phyloP scores from a whole-genome alignment of 306 rosid genomes.

The Castanopsis chinensis region DNA sequence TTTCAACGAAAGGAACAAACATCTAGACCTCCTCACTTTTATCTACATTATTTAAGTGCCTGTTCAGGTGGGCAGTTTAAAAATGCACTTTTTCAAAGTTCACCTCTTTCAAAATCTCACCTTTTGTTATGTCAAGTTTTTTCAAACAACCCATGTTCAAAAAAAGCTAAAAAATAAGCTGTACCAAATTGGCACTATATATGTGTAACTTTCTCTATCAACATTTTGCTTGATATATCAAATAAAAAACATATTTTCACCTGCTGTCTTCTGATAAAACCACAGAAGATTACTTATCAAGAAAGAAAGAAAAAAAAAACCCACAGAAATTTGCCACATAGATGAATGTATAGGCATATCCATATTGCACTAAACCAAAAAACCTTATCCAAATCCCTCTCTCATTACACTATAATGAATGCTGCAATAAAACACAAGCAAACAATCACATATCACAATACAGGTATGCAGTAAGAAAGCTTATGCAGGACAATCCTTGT shows the following conservation, averaged over 20 bases:
- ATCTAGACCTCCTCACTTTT: neutral
- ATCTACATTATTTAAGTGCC: neutral
- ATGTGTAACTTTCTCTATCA: neutral
- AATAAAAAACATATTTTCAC: neutral
- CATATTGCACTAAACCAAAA: neutral
- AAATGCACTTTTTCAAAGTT: too few relatives aligned
- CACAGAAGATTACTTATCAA: neutral
- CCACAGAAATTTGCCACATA: neutral
- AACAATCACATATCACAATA: neutral
- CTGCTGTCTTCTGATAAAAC: neutral
- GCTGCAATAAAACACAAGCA: neutral
- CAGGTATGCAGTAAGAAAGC: neutral
- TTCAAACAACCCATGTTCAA: too few relatives aligned
- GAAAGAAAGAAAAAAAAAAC: too few relatives aligned
- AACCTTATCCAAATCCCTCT: neutral
- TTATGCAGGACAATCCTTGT: neutral
- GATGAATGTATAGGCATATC: neutral
- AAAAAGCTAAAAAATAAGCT: too few relatives aligned
- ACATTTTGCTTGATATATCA: neutral
- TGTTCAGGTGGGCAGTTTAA: too few relatives aligned
- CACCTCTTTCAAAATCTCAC: too few relatives aligned
- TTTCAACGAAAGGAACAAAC: neutral
- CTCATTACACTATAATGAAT: neutral
- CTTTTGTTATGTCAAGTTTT: too few relatives aligned
- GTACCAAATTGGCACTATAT: too few relatives aligned